Conservation (phyloP, 805 yeast genomes). For the Torulaspora delbrueckii region DNA sequence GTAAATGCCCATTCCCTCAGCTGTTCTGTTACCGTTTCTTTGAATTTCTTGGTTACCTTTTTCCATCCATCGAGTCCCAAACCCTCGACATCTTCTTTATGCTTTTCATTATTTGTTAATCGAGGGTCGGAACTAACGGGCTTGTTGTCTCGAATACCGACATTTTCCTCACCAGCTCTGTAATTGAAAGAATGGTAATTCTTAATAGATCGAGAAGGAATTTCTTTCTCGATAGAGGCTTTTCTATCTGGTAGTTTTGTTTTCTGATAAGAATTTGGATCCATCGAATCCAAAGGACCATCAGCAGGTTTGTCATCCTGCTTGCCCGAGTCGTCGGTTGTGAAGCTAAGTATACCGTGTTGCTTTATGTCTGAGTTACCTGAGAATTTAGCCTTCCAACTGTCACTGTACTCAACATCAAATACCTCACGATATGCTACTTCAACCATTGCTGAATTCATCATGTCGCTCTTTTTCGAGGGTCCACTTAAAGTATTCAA, state of each 20-base stretch:
- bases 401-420: constrained; percentile 34
- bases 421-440: constrained; percentile 66
- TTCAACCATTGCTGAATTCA: constrained; percentile 67
- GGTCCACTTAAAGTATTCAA: constrained; percentile 18
- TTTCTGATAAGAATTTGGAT: constrained; percentile 1
- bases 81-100: constrained; percentile 71
- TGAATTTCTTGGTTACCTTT: constrained; percentile 43
- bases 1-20: constrained; percentile 52
- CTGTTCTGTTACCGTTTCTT: constrained; percentile 50
- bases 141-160: constrained; percentile 80
- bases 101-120: constrained; percentile 60
- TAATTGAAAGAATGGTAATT: constrained; percentile 65
- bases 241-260: constrained; percentile 11
- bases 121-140: constrained; percentile 77
- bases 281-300: constrained; percentile 4
- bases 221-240: background rate
- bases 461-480: constrained; percentile 12
- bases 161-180: constrained; percentile 82
- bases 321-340: background rate
- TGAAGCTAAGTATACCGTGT: constrained; percentile 6
- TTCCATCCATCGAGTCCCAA: constrained; percentile 62
- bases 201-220: background rate
- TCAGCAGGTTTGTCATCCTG: constrained; percentile 2
- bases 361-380: background rate
- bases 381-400: constrained; percentile 46